Conservation (phyloP, 225 moss, liverwort and hornwort genomes). For the Lunularia cruciata region DNA sequence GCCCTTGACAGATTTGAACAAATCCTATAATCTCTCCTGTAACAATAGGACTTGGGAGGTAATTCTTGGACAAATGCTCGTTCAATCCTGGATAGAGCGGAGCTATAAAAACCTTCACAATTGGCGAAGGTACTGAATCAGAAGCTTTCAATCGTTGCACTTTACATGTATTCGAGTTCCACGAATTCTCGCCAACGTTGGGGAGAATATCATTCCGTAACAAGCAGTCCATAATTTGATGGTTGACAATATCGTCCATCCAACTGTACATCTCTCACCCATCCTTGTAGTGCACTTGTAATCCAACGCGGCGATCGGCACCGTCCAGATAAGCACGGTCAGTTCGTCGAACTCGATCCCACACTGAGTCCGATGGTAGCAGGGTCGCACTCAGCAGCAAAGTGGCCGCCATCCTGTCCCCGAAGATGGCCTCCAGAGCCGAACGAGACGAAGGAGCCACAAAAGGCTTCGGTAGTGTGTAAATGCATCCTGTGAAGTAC, state of each 20-base stretch:
- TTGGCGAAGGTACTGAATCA: not conserved
- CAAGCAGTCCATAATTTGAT: slow-evolving; percentile 40
- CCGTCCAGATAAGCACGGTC: slow-evolving; percentile 47
- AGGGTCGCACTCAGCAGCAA: slow-evolving; percentile 40
- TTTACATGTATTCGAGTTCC: not conserved
- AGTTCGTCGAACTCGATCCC: slow-evolving; percentile 47
- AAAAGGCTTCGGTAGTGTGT: slow-evolving; percentile 55
- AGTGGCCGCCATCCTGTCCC: slow-evolving; percentile 42
- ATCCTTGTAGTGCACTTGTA: slow-evolving; percentile 52
- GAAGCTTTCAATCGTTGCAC: not conserved
- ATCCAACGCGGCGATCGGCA: slow-evolving; percentile 42
- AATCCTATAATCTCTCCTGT: slow-evolving; percentile 40
- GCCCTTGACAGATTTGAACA: slow-evolving; percentile 52
- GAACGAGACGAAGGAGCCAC: slow-evolving; percentile 39
- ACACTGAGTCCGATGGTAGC: slow-evolving; percentile 47
- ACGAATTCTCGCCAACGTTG: not conserved
- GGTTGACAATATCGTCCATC: slow-evolving; percentile 31
- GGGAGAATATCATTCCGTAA: slow-evolving; percentile 38
- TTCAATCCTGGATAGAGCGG: slow-evolving; percentile 45
- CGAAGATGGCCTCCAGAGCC: slow-evolving; percentile 50
- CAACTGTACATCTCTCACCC: slow-evolving; percentile 29
- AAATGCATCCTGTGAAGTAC: slow-evolving; percentile 45
- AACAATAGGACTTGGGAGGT: slow-evolving; percentile 27
- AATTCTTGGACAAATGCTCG: slow-evolving; percentile 45
- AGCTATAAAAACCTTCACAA: slow-evolving; percentile 39